Percentiles rank a stretch among this genome's conserved stretches.
These are phyloP conservation scores for Fusarium nelsonii DNA, from an alignment of 2,329 filamentous ascomycete genomes.

Conservation along the genomic window DNA sequence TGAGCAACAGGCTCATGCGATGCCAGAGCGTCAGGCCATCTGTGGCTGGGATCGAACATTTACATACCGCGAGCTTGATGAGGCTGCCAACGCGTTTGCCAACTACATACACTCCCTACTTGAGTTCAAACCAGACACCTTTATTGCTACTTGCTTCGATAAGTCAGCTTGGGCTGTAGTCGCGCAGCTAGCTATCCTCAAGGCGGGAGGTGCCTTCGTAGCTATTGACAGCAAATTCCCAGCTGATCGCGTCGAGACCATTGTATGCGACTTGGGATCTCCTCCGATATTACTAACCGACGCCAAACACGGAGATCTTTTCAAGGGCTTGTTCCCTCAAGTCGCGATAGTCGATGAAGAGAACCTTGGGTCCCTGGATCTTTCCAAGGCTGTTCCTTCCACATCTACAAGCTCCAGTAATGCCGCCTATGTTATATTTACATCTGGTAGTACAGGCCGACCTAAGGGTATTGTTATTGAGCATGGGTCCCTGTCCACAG, in stretches of 20 bases:
- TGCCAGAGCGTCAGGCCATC: not conserved
- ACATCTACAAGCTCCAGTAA: not conserved
- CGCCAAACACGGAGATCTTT: not conserved
- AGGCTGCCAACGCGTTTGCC: not conserved
- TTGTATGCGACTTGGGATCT: not conserved
- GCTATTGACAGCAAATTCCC: not conserved
- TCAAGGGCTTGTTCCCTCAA: not conserved
- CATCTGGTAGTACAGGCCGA: conserved; percentile 1
- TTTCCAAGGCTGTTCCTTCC: not conserved
- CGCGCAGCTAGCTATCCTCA: not conserved
- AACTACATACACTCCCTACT: not conserved
- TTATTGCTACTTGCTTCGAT: not conserved
- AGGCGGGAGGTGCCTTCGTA: not conserved
- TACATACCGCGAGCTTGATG: conserved; percentile 3
- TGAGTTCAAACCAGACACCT: not conserved
- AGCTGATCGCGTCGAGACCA: not conserved
- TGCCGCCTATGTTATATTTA: not conserved
- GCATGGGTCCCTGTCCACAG: not conserved
- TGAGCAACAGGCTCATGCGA: not conserved
- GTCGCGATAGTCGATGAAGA: not conserved
- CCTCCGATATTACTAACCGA: not conserved
- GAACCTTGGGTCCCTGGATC: not conserved
- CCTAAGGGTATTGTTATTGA: conserved; percentile 5
- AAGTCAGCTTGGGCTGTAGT: conserved; percentile 3
- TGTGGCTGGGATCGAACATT: conserved; percentile 2